These are phyloP conservation scores for Aplosporella prunicola DNA, from an alignment of 2,329 filamentous ascomycete species.

Conservation along the genomic window DNA sequence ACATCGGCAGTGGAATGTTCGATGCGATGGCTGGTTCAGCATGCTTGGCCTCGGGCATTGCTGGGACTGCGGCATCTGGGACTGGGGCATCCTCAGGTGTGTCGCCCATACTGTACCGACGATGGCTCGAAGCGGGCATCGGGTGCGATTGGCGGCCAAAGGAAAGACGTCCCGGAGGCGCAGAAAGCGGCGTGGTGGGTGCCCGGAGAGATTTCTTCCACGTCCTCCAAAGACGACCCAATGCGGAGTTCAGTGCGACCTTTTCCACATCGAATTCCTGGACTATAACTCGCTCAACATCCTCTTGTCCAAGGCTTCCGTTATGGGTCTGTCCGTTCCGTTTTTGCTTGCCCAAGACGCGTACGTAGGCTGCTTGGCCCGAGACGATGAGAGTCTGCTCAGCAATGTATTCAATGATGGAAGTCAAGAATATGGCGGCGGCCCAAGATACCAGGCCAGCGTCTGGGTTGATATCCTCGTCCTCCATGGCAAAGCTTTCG, in stretches of 20 bases:
- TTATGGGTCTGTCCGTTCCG: conserved; percentile 20
- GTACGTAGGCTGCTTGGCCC: conserved; percentile 70
- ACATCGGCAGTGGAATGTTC: conserved; percentile 58
- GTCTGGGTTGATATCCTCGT: conserved; percentile 18
- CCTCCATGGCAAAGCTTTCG: conserved; percentile 18
- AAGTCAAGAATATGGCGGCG: conserved; percentile 91
- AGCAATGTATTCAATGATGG: conserved; percentile 86
- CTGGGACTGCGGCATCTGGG: conserved; percentile 5
- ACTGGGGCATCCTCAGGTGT: conserved; percentile 7
- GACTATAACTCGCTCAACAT: conserved; percentile 62
- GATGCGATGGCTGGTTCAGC: conserved; percentile 42
- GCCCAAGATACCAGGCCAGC: conserved; percentile 63
- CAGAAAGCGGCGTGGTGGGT: conserved; percentile 16
- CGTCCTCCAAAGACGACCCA: conserved; percentile 84
- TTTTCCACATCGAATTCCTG: conserved; percentile 90
- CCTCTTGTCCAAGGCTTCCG: conserved; percentile 33
- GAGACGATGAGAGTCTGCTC: conserved; percentile 85
- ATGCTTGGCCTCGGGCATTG: conserved; percentile 33
- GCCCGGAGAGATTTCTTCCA: conserved; percentile 79
- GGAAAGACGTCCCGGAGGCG: background rate
- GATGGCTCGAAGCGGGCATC: background rate
- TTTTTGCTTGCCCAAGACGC: conserved; percentile 37
- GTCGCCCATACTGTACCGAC: conserved; percentile 9
- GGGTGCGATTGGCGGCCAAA: too few relatives aligned
- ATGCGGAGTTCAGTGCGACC: conserved; percentile 76